phyloP scores from a whole-genome alignment of 106 monocot species.

The Ottelia alismoides region DNA sequence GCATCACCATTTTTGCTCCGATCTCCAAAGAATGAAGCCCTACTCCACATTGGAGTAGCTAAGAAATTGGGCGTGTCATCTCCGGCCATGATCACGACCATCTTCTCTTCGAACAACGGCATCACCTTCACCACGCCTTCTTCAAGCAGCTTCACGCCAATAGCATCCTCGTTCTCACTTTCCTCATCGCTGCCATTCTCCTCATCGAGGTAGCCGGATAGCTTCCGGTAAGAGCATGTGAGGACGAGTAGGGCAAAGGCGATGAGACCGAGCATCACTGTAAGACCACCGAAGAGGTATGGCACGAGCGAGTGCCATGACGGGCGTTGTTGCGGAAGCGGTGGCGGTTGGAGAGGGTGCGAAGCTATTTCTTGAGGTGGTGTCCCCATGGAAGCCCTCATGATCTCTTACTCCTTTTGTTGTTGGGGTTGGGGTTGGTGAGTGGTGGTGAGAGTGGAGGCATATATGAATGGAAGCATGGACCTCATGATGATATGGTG shows the following conservation, averaged over 20 bases:
- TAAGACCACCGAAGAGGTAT: conserved; percentile 15
- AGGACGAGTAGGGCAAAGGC: conserved; percentile 18
- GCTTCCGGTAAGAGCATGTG: conserved; percentile 17
- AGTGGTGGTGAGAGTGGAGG: no score
- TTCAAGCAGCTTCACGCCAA: no score
- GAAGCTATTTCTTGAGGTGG: no score
- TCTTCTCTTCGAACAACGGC: conserved; percentile 3
- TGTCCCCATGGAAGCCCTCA: no score
- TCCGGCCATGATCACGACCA: conserved; percentile 18
- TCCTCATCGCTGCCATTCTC: not conserved
- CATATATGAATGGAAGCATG: no score
- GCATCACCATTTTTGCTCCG: not conserved
- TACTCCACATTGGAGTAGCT: conserved; percentile 12
- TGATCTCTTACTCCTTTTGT: no score
- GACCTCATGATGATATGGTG: no score
- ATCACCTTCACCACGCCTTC: not conserved
- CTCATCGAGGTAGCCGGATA: conserved; percentile 4
- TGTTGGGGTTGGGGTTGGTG: no score
- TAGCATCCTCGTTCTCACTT: not conserved
- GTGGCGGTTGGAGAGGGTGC: no score
- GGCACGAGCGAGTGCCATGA: conserved; percentile 17
- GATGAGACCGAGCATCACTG: conserved; percentile 11
- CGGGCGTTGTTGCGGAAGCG: no score
- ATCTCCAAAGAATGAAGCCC: conserved; percentile 6
- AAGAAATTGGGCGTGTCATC: conserved; percentile 12